These are phyloP conservation scores for Trichomonas vaginalis DNA, from an alignment of 208 protist species.

Conservation along the genomic window DNA sequence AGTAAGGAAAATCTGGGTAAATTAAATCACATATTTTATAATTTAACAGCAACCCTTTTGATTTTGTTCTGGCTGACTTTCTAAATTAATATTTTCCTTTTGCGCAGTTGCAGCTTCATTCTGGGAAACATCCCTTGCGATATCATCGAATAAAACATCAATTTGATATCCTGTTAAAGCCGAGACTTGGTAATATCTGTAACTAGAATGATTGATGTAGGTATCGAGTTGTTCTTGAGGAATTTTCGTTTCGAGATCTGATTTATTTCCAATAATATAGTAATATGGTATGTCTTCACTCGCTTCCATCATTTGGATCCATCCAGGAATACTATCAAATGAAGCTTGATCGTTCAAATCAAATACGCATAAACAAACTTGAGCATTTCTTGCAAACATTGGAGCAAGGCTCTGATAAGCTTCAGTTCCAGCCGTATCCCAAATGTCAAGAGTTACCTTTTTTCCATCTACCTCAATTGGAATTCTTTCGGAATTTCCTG, in stretches of 20 bases:
- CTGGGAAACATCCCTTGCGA: background rate
- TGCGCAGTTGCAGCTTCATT: no score
- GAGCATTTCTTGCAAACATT: constrained; percentile 76
- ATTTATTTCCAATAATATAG: constrained; percentile 96
- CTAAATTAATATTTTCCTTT: no score
- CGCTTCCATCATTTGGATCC: background rate
- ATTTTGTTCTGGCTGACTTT: no score
- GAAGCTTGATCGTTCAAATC: background rate
- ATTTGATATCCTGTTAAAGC: background rate
- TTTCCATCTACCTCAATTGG: no score
- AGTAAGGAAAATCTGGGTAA: no score
- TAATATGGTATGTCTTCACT: constrained; percentile 30
- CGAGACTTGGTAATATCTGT: background rate
- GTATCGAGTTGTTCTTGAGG: background rate
- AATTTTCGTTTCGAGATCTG: constrained; percentile 44
- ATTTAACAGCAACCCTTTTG: no score
- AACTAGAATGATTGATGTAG: background rate
- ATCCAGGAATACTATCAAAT: background rate
- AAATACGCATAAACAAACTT: constrained; percentile 59
- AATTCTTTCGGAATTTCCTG: background rate
- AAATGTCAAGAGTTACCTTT: constrained; percentile 72
- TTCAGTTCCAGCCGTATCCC: constrained; percentile 66
- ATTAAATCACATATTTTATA: no score
- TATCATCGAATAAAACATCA: background rate
- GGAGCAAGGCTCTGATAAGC: constrained; percentile 71